Base-by-base conservation (phyloP, 73 alveolate genomes). In the Vitrella brassicaformis region DNA sequence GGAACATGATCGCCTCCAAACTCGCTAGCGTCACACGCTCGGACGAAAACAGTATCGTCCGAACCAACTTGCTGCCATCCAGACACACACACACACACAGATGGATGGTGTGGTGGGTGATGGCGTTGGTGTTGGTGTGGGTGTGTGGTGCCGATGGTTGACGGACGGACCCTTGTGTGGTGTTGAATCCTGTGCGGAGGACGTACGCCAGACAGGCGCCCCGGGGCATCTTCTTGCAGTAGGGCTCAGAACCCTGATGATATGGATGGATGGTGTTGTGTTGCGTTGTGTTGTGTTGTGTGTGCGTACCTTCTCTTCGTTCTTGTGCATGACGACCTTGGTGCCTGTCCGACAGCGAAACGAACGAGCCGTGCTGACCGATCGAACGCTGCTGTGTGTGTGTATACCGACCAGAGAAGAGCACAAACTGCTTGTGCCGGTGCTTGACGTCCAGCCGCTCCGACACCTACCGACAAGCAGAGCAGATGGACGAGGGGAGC, bases 321-420 rank as follows among this genome's bases (percentile, higher is more conserved):
- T 77, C 64, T 69, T 74, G 47, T 77, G 84, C 78, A 77, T 45
- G 75, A 93, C 79, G 26, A 93, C 82, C 78, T 89, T 93, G 29
- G 98, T 93, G 19, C 98, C 98, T 0, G 95, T 97, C 80, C 22
- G 56, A 4, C n/a, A n/a, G n/a, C n/a, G n/a, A n/a, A n/a, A n/a
- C n/a, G n/a, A n/a, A n/a, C n/a, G n/a, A n/a, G n/a, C n/a, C n/a
- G n/a, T n/a, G n/a, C n/a, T n/a, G n/a, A n/a, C n/a, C n/a, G n/a
- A n/a, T n/a, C n/a, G n/a, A n/a, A n/a, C n/a, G n/a, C n/a, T n/a
- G n/a, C n/a, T n/a, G n/a, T n/a, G n/a, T n/a, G n/a, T n/a, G n/a
- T n/a, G n/a, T n/a, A n/a, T n/a, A n/a, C n/a, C 56, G 14, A 39
- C 56, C 56, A 8, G 56, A 4, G 56, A 82, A 84, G 56, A 93